Evolutionary conservation across 2,329 filamentous ascomycete genomes (phyloP).

Genomic region (Venturia aucupariae): DNA sequence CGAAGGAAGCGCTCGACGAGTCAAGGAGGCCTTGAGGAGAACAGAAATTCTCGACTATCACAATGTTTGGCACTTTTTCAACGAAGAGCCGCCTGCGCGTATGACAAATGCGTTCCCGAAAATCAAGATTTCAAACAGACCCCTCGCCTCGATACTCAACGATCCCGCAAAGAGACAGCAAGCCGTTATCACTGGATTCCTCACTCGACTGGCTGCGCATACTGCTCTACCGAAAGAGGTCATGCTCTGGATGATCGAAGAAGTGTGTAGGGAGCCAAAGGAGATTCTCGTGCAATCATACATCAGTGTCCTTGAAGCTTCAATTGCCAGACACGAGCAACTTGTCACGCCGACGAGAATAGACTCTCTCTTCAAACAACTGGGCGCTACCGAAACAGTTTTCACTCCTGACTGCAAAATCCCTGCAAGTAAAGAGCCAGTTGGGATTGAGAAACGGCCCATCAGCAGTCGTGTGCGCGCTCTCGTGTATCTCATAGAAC

Average conservation of each 20-base stretch:
- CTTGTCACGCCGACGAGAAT: not conserved
- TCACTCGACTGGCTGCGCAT: conserved; percentile 29
- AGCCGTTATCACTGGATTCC: conserved; percentile 34
- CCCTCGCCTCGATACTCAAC: conserved; percentile 5
- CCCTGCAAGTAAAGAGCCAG: not conserved
- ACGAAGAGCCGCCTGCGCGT: conserved; percentile 18
- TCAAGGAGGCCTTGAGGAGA: conserved; percentile 49
- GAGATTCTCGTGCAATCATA: conserved; percentile 30
- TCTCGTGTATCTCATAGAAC: not conserved
- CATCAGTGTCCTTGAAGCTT: conserved; percentile 17
- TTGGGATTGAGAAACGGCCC: not conserved
- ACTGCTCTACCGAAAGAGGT: conserved; percentile 30
- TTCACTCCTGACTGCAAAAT: not conserved
- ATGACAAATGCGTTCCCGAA: conserved; percentile 22
- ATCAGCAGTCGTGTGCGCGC: conserved; percentile 8
- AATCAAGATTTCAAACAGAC: conserved; percentile 19
- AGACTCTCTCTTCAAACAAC: not conserved
- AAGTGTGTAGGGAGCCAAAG: conserved; percentile 24
- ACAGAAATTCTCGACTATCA: conserved; percentile 49
- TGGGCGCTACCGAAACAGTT: not conserved
- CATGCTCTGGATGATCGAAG: conserved; percentile 34
- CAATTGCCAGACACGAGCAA: not conserved
- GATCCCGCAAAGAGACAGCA: conserved; percentile 24
- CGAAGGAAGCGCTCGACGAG: conserved; percentile 34
- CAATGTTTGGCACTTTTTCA: conserved; percentile 51